A percentile compares a stretch with the other conserved stretches of the same genome.
Evolutionary conservation across 2,329 filamentous ascomycete genomes (phyloP).

Genomic region (Talaromyces sp.): DNA sequence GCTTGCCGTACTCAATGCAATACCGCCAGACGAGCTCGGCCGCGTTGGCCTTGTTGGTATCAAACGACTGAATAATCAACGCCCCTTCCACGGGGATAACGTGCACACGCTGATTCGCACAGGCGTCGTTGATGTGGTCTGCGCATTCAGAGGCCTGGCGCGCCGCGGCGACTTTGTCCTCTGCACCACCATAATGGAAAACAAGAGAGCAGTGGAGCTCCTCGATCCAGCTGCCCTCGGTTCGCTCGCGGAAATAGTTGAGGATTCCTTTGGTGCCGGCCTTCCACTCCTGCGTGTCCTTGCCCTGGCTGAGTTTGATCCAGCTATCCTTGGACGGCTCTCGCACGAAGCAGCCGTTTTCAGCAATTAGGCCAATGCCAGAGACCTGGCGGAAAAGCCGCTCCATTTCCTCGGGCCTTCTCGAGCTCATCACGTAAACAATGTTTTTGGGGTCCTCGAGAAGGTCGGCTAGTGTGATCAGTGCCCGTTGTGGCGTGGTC

Average conservation of each 20-base stretch:
- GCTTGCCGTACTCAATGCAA: conserved; percentile 54
- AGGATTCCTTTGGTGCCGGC: conserved; percentile 76
- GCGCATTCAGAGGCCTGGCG: conserved; percentile 85
- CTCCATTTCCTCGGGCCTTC: conserved; percentile 82
- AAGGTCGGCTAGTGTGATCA: conserved; percentile 77
- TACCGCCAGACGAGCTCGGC: conserved; percentile 67
- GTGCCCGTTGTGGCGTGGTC: conserved; percentile 77
- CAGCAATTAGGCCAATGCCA: conserved; percentile 82
- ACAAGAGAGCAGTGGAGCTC: conserved; percentile 87
- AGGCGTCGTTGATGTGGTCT: conserved; percentile 92
- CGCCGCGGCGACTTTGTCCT: conserved; percentile 69
- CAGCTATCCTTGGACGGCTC: conserved; percentile 65
- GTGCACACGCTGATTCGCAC: conserved; percentile 75
- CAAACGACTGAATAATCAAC: conserved; percentile 77
- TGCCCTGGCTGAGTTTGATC: conserved; percentile 70
- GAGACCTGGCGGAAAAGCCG: conserved; percentile 78
- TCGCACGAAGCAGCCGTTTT: conserved; percentile 89
- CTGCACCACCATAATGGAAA: conserved; percentile 82
- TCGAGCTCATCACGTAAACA: conserved; percentile 90
- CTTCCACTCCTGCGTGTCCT: conserved; percentile 74
- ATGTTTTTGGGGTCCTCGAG: conserved; percentile 74
- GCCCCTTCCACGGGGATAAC: conserved; percentile 76
- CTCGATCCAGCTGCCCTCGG: conserved; percentile 82
- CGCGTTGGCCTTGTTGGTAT: conserved; percentile 84
- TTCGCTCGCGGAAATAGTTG: conserved; percentile 83